Conservation (phyloP, 768 basidiomycete genomes). For the Suillus occidentalis region DNA sequence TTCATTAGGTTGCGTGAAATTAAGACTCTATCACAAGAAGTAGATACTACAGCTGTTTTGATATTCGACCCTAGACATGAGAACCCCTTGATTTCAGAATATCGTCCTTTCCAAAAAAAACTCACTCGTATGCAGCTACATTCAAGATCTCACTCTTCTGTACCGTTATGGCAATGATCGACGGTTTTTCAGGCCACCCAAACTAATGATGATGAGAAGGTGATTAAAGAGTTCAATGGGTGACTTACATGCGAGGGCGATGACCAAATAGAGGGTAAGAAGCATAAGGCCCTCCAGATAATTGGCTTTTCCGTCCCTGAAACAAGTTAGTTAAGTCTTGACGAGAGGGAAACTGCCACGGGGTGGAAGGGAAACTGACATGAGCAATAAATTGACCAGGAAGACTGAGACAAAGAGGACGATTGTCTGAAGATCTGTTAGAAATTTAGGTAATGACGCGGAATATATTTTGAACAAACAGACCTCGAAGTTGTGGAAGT, state of each 20-base stretch:
- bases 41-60: background rate
- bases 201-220: constrained; percentile 5
- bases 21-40: background rate
- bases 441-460: background rate
- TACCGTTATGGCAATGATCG: background rate
- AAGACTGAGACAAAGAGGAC: constrained; percentile 84
- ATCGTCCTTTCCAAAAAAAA: no score
- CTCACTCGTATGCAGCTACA: no score
- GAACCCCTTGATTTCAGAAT: no score
- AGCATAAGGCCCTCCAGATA: constrained; percentile 91
- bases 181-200: constrained; percentile 5
- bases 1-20: background rate
- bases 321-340: background rate
- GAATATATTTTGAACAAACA: constrained; percentile 2
- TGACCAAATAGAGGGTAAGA: constrained; percentile 36
- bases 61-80: no score
- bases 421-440: constrained; percentile 55
- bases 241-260: constrained; percentile 40
- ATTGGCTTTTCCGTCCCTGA: constrained; percentile 79
- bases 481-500: constrained; percentile 86
- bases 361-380: constrained; percentile 40
- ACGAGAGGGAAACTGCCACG: background rate
- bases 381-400: constrained; percentile 81
- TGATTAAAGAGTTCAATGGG: background rate
- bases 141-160: no score